Evolutionary conservation across 73 alveolate genomes (phyloP).

Genomic region (Paramecium pentaurelia): DNA sequence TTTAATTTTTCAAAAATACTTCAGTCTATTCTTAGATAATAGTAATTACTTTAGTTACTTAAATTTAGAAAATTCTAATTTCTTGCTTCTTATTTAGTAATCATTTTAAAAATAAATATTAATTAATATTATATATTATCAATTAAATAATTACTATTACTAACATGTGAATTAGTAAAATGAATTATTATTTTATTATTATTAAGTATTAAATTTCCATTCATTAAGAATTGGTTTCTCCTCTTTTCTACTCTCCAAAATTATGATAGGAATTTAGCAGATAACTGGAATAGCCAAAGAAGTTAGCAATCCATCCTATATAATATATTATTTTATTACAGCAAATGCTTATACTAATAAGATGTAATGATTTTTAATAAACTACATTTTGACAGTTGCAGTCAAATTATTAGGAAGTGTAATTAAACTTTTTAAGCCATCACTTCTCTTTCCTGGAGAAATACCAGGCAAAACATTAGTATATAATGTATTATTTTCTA

Average conservation of each 20-base stretch:
- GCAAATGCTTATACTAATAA: neutral
- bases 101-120: neutral
- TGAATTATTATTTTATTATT: neutral
- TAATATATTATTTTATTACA: neutral
- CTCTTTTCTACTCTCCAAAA: neutral
- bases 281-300: neutral
- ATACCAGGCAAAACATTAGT: neutral
- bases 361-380: neutral
- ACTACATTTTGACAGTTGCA: neutral
- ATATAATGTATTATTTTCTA: neutral
- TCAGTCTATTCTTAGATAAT: constrained; percentile 17
- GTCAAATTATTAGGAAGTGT: neutral
- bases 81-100: neutral
- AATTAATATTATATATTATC: neutral
- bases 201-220: neutral
- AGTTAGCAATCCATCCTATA: neutral
- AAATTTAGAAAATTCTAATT: neutral
- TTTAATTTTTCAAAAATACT: neutral
- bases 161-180: neutral
- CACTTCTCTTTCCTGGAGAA: neutral
- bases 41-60: constrained; percentile 9
- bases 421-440: neutral
- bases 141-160: neutral
- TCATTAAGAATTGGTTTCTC: neutral
- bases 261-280: neutral